Base-by-base conservation (phyloP, 805 yeast genomes). In the Kodamaea lidongshanica region DNA sequence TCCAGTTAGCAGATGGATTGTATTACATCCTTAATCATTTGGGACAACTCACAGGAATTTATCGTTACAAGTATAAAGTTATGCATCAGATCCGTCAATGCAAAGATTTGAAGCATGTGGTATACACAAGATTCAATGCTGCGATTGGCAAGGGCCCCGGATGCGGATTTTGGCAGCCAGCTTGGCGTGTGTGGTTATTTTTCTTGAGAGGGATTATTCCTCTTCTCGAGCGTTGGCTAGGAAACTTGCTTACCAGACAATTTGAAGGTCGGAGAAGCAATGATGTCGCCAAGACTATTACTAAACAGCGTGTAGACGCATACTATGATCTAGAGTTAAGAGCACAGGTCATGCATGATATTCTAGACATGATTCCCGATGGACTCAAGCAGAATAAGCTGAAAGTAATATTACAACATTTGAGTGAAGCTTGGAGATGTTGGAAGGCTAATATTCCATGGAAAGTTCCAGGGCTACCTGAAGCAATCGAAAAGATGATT, bases 391-490 rank as follows among this genome's bases (percentile, higher is more conserved):
- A 85, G 47, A 82, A 74, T 40, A 88, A 86, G 51, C 77, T 96
- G 1, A 81, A 82, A 46, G 77, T 94, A 0, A 81, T 92, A 31
- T 56, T 92, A 27, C 97, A 92, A 47, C 99, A 92, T 56, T 65
- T 92, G 35, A 83, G 94, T 50, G 98, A 92, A 54, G 98, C 98
- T 0, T 92, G 99, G 99, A 67, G 98, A 52, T 92, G 97, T 54
- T 92, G 99, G 99, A 92, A 92, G 54, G 98, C 98, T 3, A 89
- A 92, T 49, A 81, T 92, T 35, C 95, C 96, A 0, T 92, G 97
- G 97, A 78, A 85, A 43, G 97, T 92, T 10, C 95, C 95, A 1
- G 97, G 97, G 0, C 65, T 92, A 58, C 98, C 99, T 2, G 81
- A 72, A 31, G 96, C 96, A 0, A 74, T 92, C 15, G 92, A 79